phyloP scores from a whole-genome alignment of 352 stramenopile genomes.

The Phytophthora nicotianae region DNA sequence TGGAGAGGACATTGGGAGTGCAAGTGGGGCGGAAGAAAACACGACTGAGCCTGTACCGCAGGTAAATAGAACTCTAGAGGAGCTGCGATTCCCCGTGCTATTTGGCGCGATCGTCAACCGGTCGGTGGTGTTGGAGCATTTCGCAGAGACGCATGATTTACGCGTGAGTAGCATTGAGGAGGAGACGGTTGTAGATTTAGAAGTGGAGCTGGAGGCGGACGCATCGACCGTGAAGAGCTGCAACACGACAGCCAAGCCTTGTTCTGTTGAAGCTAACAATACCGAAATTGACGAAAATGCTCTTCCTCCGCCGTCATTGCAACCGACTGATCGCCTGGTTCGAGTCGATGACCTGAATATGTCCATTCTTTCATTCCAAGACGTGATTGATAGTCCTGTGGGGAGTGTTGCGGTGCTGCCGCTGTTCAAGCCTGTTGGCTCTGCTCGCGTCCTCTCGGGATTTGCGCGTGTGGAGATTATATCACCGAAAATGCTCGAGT shows the following conservation, averaged over 20 bases:
- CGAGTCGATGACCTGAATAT: slow-evolving; percentile 50
- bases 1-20: not conserved
- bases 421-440: slow-evolving; percentile 43
- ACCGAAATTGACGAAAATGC: slow-evolving; percentile 11
- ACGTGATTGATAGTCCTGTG: slow-evolving; percentile 46
- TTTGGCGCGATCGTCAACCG: slow-evolving; percentile 31
- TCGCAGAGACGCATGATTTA: slow-evolving; percentile 28
- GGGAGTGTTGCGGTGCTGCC: slow-evolving; percentile 54
- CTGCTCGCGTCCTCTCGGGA: slow-evolving; percentile 50
- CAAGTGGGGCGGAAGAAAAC: not conserved
- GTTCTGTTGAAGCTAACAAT: slow-evolving; percentile 7
- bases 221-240: slow-evolving; percentile 12
- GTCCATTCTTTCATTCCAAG: slow-evolving; percentile 47
- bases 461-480: slow-evolving; percentile 74
- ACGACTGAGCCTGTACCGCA: not conserved
- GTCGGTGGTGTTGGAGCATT: slow-evolving; percentile 34
- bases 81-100: slow-evolving; percentile 42
- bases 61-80: slow-evolving; percentile 1
- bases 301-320: slow-evolving; percentile 27
- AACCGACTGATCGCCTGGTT: slow-evolving; percentile 52
- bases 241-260: slow-evolving; percentile 8
- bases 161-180: slow-evolving; percentile 26
- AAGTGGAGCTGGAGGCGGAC: slow-evolving; percentile 19
- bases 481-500: slow-evolving; percentile 48
- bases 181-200: slow-evolving; percentile 10